Evolutionary conservation across 257 asterid species (phyloP).

Genomic region (Eustoma russellianum): DNA sequence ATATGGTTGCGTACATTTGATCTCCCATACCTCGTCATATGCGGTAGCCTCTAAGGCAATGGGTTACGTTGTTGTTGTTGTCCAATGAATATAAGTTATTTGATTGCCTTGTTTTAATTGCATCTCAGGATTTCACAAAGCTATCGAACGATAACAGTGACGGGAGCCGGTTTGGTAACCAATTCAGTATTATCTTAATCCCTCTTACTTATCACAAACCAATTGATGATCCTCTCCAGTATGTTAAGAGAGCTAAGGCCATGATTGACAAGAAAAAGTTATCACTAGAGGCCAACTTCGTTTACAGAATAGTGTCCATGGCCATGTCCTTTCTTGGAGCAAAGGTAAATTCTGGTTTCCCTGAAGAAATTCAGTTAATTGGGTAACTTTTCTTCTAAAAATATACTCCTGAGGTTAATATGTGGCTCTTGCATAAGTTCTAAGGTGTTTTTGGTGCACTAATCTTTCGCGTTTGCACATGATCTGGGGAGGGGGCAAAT

Average conservation of each 20-base stretch:
- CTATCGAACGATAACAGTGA: constrained; percentile 24
- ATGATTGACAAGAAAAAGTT: constrained; percentile 77
- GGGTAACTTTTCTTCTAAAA: too few relatives aligned
- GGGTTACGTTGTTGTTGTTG: too few relatives aligned
- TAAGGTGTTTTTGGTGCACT: too few relatives aligned
- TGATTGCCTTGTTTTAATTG: neutral
- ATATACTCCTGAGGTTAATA: neutral
- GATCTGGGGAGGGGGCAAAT: too few relatives aligned
- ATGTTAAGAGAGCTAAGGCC: constrained; percentile 50
- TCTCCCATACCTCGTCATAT: too few relatives aligned
- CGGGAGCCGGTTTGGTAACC: constrained; percentile 48
- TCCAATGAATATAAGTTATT: neutral
- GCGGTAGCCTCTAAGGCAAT: too few relatives aligned
- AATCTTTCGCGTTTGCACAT: too few relatives aligned
- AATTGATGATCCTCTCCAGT: constrained; percentile 44
- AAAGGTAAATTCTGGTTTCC: constrained; percentile 30
- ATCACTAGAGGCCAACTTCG: constrained; percentile 57
- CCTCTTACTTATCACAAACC: constrained; percentile 46
- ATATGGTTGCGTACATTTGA: too few relatives aligned
- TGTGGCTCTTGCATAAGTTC: too few relatives aligned
- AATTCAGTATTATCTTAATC: constrained; percentile 56
- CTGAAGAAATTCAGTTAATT: too few relatives aligned
- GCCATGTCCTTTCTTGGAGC: constrained; percentile 38
- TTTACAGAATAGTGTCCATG: constrained; percentile 39
- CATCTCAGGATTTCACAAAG: constrained; percentile 40